Evolutionary conservation across 495 filamentous ascomycete genomes (phyloP), one percentile per base, ranked within the genome.

Genomic region (Hypoxylon trugodes): DNA sequence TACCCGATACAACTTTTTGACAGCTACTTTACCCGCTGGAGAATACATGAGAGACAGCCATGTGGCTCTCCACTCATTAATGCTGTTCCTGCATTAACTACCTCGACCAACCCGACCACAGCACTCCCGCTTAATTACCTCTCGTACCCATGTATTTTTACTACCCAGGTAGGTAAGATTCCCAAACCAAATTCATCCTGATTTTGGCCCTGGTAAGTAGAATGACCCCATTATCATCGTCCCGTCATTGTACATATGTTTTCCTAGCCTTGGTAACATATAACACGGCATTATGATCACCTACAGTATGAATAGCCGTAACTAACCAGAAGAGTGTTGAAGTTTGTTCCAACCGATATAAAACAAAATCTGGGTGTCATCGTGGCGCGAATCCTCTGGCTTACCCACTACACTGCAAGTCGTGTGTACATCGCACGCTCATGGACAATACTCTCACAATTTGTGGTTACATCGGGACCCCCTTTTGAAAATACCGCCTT

Each of bases 51-150:
- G 28, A 18, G 38, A 26, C 52, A 53, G 64, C 64, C 64, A 67
- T 58, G 62, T 67, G 64, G 64, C 53, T 67, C 59, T 58, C 64
- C 59, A 67, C 64, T 59, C 48, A 52, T 53, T 48, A 56, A 45
- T 37, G 36, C 48, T 36, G 64, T 67, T 67, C 64, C 64, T 67
- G 64, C 64, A 67, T 67, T 67, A 67, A 58, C 48, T 51, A 52
- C 38, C 32, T 50, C 54, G 37, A 25, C 40, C 18, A 25, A n/a
- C n/a, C 41, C 18, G 13, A 10, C 21, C n/a, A n/a, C n/a, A n/a
- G n/a, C n/a, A n/a, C n/a, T n/a, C n/a, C 50, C 35, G 19, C 52
- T 41, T 13, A 54, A 30, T 45, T 22, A 38, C 40, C 12, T 18
- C 15, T 7, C 19, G 54, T 65, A 58, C 35, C 38, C 32, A 35